Base-by-base conservation (phyloP, 495 filamentous ascomycete species). In the Ramalina intermedia region DNA sequence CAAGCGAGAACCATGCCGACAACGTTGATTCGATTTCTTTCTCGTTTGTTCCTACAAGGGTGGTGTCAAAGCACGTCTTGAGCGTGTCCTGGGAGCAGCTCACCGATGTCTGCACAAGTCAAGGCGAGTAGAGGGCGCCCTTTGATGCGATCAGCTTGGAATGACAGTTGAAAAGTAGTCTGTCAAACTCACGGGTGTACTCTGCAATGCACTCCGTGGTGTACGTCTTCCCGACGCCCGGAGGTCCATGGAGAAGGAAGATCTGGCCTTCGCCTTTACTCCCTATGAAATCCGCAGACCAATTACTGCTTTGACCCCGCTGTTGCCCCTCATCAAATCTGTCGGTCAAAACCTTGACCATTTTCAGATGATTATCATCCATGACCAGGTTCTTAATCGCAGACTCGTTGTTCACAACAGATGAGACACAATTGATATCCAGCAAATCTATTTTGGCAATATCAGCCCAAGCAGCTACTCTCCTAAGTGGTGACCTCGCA, bases 181-280 rank as follows among this genome's bases (percentile, higher is more conserved):
- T 11, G 29, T 13, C 12, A 33, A 33, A 11, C 29, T 33, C 29
- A 33, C 29, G 29, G 8, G 48, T 55, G 21, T 45, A 53, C 21
- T 55, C 54, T 11, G 59, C 57, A 16, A 61, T 49, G 20, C 51
- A 58, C 48, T 61, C 57, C 51, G 36, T 44, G 43, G 58, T 60
- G 27, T 49, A 54, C 6, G 59, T 62, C 38, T 60, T 60, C 9
- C 59, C 59, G n/a, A 57, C 58, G 3, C 59, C 59, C 20, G 59
- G 59, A 14, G 41, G 36, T 6, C 61, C 61, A 48, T 63, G 60
- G 5, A 63, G 53, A 18, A 63, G 41, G 26, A 63, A 58, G 4
- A 59, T 59, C 26, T 53, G 43, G 17, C 61, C 60, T 46, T 57
- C 53, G 4, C 58, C 58, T 47, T 64, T 62, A 21, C 51, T 52